Conservation (phyloP, 1,284 basidiomycete genomes). For the Vanrija humicola region DNA sequence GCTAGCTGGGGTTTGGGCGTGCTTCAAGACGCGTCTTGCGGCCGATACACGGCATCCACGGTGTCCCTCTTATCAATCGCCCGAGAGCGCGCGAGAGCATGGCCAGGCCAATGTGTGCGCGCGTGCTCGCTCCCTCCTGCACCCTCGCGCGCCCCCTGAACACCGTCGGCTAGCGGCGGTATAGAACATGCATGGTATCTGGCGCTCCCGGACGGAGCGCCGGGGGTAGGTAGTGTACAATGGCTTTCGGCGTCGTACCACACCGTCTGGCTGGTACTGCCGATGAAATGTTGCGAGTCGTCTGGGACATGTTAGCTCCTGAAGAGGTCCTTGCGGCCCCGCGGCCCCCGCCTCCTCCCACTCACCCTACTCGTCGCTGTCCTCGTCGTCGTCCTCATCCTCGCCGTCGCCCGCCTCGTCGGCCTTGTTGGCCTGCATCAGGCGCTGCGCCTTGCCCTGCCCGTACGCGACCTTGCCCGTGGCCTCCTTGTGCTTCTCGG, state of each 20-base stretch:
- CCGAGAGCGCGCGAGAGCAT: no score
- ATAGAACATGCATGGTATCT: background rate
- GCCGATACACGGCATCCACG: background rate
- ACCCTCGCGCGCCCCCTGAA: no score
- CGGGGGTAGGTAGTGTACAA: background rate
- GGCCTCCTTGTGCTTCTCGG: constrained; percentile 34
- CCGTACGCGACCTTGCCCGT: constrained; percentile 23
- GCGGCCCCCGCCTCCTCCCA: background rate
- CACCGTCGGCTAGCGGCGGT: background rate
- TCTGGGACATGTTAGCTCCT: background rate
- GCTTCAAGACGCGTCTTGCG: background rate
- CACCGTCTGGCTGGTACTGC: background rate
- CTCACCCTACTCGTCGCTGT: constrained; percentile 3
- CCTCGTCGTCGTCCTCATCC: constrained; percentile 5
- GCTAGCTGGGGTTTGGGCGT: no score
- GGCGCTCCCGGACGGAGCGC: background rate
- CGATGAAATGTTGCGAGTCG: background rate
- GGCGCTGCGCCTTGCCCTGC: constrained; percentile 27
- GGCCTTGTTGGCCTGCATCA: constrained; percentile 24
- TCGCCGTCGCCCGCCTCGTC: constrained; percentile 6
- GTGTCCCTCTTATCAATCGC: background rate
- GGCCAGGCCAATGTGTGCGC: background rate
- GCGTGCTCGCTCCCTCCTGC: no score
- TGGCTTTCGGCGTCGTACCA: background rate
- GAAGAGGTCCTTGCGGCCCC: background rate